Base-by-base conservation (phyloP, 129 eudicot genomes). In the Flaveria linearis region DNA sequence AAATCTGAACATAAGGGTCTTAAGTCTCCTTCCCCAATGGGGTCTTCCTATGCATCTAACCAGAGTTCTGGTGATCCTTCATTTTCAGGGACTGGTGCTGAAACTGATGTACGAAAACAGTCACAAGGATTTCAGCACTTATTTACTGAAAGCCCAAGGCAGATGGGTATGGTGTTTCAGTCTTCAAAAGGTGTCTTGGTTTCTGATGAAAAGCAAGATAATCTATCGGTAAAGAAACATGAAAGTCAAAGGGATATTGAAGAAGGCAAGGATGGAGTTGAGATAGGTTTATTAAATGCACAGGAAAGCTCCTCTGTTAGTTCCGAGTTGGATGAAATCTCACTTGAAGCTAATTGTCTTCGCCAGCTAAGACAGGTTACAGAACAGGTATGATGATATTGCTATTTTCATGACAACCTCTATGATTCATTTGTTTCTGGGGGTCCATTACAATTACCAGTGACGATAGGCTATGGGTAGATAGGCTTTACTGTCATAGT, bases 331-430 rank as follows among this genome's bases (percentile, higher is more conserved):
- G 82, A 86, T 75, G 92, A 94, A 71, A 73, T 76, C 71, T 91
- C 99, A 64, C 71, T 80, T 62, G 99, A 91, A 80, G 96, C 89
- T 73, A 82, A 88, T 60, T 84, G 96, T 85, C 85, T 87, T 71
- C 81, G 72, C 52, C 97, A 91, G 81, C 92, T 94, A 69, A 91
- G 85, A 78, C 90, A 68, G 45, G 93, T 83, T 75, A 82, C 83
- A 90, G 97, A 89, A 82, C 90, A 89, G 97, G 99, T 93, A 88
- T 77, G 28, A 20, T 41, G 52, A 9, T 69, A 69, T 63, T 36
- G 3, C 56, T 67, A 33, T 42, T 67, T 66, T 39, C 20, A 30
- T 49, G 64, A 8, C 18, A 41, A 14, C 46, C 41, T 60, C 66
- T 60, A 60, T 9, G 17, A 12, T 11, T 23, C 7, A 60, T 60